Base-by-base conservation (phyloP, 129 eudicot species). In the Smallanthus sonchifolius region DNA sequence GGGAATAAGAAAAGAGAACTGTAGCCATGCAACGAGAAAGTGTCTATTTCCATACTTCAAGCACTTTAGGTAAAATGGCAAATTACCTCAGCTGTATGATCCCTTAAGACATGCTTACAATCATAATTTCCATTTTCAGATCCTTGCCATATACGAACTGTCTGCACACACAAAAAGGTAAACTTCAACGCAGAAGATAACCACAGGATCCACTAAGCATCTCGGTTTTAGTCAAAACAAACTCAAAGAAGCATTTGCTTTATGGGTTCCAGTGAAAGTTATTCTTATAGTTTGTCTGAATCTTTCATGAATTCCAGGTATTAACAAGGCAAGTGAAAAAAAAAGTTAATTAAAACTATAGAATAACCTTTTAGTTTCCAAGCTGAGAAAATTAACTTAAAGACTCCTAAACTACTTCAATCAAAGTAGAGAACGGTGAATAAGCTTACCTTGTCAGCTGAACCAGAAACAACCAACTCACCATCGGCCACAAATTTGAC, bases 71-170 rank as follows among this genome's bases (percentile, higher is more conserved):
- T 35, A 72, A 54, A 30, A 72, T 20, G 47, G 43, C 13, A 11
- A 34, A 65, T 54, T 83, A 94, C 98, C 97, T 90, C 98, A n/a
- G 93, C 91, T 38, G 93, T 90, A 81, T 94, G 98, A 79, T 94
- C 98, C 83, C 65, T 94, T 54, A 94, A 73, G 77, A 84, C 76
- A 65, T 91, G 92, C 79, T 79, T 82, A 78, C 98, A 90, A 55
- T 88, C 86, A 71, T 91, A 94, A 47, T 80, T 85, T 78, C 97
- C 98, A 74, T 80, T 75, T 57, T 94, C 98, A 55, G 97, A 90
- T 62, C 84, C 93, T 85, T 84, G 85, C 98, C 98, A 94, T 35
- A 94, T 76, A 19, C 98, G 88, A 49, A 94, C 98, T 8, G 98
- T 94, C 98, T 94, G 96, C 64, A 77, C 67, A 79, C 39, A 61